Conservation (phyloP, 1,284 basidiomycete species). For the Pterula multifida region DNA sequence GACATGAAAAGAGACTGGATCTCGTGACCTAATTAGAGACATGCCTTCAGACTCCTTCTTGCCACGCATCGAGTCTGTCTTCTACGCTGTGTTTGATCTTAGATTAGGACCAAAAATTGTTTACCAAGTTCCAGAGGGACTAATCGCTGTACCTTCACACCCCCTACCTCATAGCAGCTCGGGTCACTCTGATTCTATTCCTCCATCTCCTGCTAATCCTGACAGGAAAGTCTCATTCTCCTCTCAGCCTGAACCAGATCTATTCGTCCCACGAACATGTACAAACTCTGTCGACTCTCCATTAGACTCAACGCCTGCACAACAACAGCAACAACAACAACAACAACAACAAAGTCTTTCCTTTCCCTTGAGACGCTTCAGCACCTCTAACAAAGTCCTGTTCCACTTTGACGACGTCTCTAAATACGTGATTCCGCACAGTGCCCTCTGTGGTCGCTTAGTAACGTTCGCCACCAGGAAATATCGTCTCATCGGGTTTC, state of each 20-base stretch:
- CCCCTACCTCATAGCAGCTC: conserved; percentile 9
- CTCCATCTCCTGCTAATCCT: background rate
- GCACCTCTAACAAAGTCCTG: conserved; percentile 44
- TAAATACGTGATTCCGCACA: conserved; percentile 89
- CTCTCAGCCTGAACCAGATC: conserved; percentile 33
- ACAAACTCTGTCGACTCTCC: conserved; percentile 34
- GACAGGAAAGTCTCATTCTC: background rate
- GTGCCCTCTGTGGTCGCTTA: conserved; percentile 78
- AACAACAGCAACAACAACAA: no score
- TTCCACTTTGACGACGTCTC: conserved; percentile 89
- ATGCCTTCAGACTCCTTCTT: conserved; percentile 53
- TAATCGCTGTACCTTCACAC: conserved; percentile 39
- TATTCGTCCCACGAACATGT: conserved; percentile 29
- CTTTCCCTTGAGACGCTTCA: conserved; percentile 35
- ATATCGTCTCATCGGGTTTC: conserved; percentile 83
- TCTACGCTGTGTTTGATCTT: conserved; percentile 82
- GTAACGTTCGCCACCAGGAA: conserved; percentile 66
- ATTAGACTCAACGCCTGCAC: conserved; percentile 16
- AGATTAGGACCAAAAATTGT: conserved; percentile 76
- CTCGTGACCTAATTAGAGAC: background rate
- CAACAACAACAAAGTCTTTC: conserved; percentile 26
- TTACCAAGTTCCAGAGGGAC: conserved; percentile 82
- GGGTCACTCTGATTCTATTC: conserved; percentile 22
- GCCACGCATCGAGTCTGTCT: conserved; percentile 74
- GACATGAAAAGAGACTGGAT: background rate